Evolutionary conservation across 2,329 filamentous ascomycete species (phyloP), one percentile per base, ranked within the genome.

Genomic region (Monilinia fructicola): DNA sequence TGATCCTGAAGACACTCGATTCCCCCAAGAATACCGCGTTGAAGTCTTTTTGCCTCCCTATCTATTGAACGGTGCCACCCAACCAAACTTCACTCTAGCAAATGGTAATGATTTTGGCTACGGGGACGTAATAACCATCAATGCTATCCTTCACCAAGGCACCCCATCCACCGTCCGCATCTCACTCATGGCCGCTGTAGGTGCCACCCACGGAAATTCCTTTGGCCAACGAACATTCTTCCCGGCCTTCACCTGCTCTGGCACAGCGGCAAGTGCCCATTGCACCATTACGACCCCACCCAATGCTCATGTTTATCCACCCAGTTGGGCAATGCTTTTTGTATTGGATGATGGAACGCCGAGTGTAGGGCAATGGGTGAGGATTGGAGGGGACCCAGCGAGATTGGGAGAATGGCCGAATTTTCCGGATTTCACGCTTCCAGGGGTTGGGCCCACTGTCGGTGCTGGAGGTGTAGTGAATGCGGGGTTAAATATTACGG

Each of bases 31-130:
- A 78, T 85, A 88, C 75, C 83, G 87, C 14, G 79, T 88, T 61
- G 87, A 89, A 75, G 83, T 85, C n/a, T 89, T 88, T 77, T 79
- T 81, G 12, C 86, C 87, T 1, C 86, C 87, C 0, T 89, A 89
- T 71, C 77, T 88, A 2, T 78, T 83, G 60, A 80, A 78, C 59
- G 79, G 79, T 65, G 79, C 80, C 54, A 71, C 81, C 4, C 82
- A 83, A 2, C 87, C 86, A 2, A 78, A 78, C 0, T 87, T 87
- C 73, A 81, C 79, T 1, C 66, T 88, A 31, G 55, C 72, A 0
- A 78, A 83, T 4, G 64, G 64, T 9, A 64, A 64, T 11, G 65
- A 67, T 44, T 64, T 67, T 16, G 53, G n/a, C 9, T 64, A 64
- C 23, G 60, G 42, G 2, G 53, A 64, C 23, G 44, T 26, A n/a